A percentile compares a stretch with the other conserved stretches of the same genome.
phyloP scores from a whole-genome alignment of 306 rosid genomes.

The Glycine soja region DNA sequence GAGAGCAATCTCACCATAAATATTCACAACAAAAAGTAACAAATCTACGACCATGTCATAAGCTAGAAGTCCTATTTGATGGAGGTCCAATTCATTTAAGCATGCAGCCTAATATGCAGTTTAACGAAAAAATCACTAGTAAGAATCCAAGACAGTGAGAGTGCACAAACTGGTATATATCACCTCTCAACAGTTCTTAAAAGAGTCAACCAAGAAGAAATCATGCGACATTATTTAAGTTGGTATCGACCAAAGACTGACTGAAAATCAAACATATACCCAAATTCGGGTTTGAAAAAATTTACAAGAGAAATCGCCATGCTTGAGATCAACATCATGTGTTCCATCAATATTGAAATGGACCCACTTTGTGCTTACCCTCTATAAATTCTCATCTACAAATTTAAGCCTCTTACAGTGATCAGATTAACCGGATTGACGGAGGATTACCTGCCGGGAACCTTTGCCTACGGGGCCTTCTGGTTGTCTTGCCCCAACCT shows the following conservation, averaged over 20 bases:
- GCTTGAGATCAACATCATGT: conserved; percentile 52
- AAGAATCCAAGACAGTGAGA: conserved; percentile 3
- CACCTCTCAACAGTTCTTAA: conserved; percentile 38
- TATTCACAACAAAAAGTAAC: conserved; percentile 8
- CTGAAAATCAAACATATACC: conserved; percentile 65
- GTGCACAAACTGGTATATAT: conserved; percentile 53
- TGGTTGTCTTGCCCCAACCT: conserved; percentile 96
- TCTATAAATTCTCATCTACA: conserved; percentile 67
- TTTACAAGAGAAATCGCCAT: conserved; percentile 68
- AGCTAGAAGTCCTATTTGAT: conserved; percentile 30
- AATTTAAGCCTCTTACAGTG: conserved; percentile 54
- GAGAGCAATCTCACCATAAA: not conserved
- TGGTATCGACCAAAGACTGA: conserved; percentile 65
- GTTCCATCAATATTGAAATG: conserved; percentile 55
- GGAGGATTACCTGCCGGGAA: conserved; percentile 77
- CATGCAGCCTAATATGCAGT: conserved; percentile 38
- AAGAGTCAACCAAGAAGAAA: conserved; percentile 62
- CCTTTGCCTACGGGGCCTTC: conserved; percentile 93
- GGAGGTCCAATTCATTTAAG: conserved; percentile 41
- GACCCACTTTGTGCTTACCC: conserved; percentile 60
- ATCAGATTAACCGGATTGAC: conserved; percentile 68
- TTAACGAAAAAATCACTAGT: conserved; percentile 8
- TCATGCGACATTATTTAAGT: conserved; percentile 75
- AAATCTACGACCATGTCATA: conserved; percentile 18
- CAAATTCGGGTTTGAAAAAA: conserved; percentile 63